Base-by-base conservation (phyloP, 208 protist genomes). In the Acanthamoeba divionensis region DNA sequence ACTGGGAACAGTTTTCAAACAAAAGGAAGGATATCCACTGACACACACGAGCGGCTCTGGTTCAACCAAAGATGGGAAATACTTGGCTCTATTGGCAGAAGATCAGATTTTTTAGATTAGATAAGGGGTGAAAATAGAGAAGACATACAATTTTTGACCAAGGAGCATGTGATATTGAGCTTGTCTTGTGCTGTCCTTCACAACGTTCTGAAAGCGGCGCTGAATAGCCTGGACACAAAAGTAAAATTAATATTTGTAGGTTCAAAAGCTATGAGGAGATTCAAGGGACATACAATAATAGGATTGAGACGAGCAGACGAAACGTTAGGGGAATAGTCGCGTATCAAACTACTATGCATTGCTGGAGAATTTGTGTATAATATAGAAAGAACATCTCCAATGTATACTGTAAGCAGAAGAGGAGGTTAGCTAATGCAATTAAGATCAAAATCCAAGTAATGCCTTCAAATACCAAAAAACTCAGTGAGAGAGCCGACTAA, bases 291-390 rank as follows among this genome's bases (percentile, higher is more conserved):
- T 60, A 91, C 95, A 52, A 98, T 97, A 9, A 97, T 92, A 50
- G 95, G 93, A 63, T 98, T 97, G 63, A 93, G 90, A 21, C 92
- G 89, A 18, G 95, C 92, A 63, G 91, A 45, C 18, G 90, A 91
- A 89, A 96, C 93, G 33, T 95, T 95, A 62, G 93, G 96, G 24
- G 67, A 65, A 38, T 97, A 87, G 31, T 92, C 94, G 29, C 97
- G 94, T 48, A 98, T 95, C 50, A 97, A 93, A 85, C 95, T 96
- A 62, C 95, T 95, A 89, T 98, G 96, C 96, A 98, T 97, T 0
- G 97, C 97, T 9, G 94, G 94, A 10, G 97, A 98, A 82, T 95
- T 97, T n/a, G 97, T 98, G 91, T 97, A 98, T 24, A 98, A 77
- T 89, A 94, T 94, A 2, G 96, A 95, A 36, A 97, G 96, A 57